Evolutionary conservation across 305 asterid species (phyloP).

Genomic region (Striga hermonthica): DNA sequence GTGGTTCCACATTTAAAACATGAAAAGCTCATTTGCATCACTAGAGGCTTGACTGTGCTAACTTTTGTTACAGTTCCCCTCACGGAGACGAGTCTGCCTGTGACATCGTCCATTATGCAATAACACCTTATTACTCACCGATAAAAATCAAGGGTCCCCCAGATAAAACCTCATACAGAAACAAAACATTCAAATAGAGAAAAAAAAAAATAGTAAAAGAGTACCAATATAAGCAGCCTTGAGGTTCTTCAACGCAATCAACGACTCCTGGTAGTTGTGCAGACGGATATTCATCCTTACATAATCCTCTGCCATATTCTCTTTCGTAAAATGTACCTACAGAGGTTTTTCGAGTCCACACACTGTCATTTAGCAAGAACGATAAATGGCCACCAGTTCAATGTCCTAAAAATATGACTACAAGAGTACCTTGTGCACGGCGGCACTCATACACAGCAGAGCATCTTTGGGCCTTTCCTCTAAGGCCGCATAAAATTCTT

Average conservation of each 20-base stretch:
- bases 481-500: slow-evolving; percentile 50
- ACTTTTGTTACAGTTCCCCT: slow-evolving; percentile 85
- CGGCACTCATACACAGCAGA: slow-evolving; percentile 77
- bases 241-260: slow-evolving; percentile 89
- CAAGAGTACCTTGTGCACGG: slow-evolving; percentile 67
- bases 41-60: slow-evolving; percentile 87
- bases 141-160: slow-evolving; percentile 15
- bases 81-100: slow-evolving; percentile 86
- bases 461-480: slow-evolving; percentile 79
- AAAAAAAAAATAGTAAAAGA: slow-evolving; percentile 21
- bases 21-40: slow-evolving; percentile 76
- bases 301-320: slow-evolving; percentile 40
- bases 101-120: slow-evolving; percentile 30
- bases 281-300: slow-evolving; percentile 69
- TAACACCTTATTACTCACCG: slow-evolving; percentile 28
- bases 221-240: slow-evolving; percentile 98
- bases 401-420: slow-evolving; percentile 8
- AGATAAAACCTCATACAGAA: slow-evolving; percentile 11
- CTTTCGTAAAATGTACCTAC: slow-evolving; percentile 53
- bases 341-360: slow-evolving; percentile 12
- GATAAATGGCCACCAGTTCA: slow-evolving; percentile 14
- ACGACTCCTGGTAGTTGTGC: slow-evolving; percentile 71
- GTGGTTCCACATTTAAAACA: slow-evolving; percentile 83
- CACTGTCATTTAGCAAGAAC: slow-evolving; percentile 30
- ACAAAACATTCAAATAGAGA: background rate